These are phyloP conservation scores for Globisporangium takayamanum DNA, from an alignment of 352 stramenopile species.

Conservation along the genomic window DNA sequence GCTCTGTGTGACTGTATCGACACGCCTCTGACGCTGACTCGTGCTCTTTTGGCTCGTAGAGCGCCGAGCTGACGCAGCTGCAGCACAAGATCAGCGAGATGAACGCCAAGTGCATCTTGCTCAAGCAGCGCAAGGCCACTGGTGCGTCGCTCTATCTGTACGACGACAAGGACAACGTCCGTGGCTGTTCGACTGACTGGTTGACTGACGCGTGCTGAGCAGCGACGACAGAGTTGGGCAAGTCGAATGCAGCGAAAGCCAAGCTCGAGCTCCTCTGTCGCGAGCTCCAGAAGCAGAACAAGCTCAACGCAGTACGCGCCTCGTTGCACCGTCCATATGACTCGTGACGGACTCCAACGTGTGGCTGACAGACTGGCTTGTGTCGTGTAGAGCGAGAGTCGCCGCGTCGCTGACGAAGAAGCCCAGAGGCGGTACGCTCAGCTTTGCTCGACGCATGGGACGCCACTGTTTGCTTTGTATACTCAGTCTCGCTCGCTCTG, in stretches of 20 bases:
- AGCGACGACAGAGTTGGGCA: slow-evolving; percentile 59
- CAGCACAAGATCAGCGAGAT: slow-evolving; percentile 82
- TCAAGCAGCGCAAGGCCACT: slow-evolving; percentile 66
- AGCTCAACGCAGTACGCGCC: slow-evolving; percentile 55
- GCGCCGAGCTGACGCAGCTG: slow-evolving; percentile 48
- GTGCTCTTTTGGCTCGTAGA: slow-evolving; percentile 21
- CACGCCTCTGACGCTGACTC: background rate
- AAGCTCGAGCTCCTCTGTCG: slow-evolving; percentile 84
- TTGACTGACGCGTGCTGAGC: slow-evolving; percentile 4
- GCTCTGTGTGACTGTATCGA: background rate
- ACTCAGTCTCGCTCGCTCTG: background rate
- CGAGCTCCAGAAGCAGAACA: slow-evolving; percentile 86
- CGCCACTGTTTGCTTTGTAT: too few species aligned
- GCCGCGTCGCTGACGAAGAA: slow-evolving; percentile 80
- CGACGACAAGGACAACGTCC: background rate
- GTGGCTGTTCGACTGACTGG: background rate
- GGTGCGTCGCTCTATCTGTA: slow-evolving; percentile 17
- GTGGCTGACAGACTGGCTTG: background rate
- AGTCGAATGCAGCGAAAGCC: slow-evolving; percentile 52
- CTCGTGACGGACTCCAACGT: too few species aligned
- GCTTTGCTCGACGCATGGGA: background rate
- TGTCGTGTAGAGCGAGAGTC: slow-evolving; percentile 47
- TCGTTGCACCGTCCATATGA: background rate
- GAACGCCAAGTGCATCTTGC: slow-evolving; percentile 71
- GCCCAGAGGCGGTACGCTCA: slow-evolving; percentile 59